A percentile compares a stretch with the other conserved stretches of the same genome.
These are phyloP conservation scores for Acaromyces ingoldii DNA, from an alignment of 1,284 basidiomycete species.

Conservation along the genomic window DNA sequence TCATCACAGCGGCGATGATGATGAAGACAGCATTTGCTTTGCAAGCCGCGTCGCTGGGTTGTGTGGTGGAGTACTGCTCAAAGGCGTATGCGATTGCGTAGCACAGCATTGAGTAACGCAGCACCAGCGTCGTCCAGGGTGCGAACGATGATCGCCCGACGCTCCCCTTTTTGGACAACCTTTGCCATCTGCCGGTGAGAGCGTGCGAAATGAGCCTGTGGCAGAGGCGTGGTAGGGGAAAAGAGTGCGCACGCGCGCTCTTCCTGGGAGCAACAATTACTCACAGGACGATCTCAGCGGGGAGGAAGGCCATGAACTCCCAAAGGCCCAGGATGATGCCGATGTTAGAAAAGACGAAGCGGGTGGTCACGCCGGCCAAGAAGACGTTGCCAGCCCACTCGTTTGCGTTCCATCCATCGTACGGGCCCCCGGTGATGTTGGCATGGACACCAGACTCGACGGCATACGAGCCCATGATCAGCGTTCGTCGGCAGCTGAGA, in stretches of 20 bases:
- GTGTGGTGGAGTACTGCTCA: background rate
- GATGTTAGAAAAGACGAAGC: background rate
- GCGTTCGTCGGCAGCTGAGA: no score
- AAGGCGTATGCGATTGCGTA: background rate
- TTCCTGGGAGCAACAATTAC: no score
- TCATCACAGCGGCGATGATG: background rate
- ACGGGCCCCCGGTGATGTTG: background rate
- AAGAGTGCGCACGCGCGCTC: no score
- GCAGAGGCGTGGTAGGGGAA: background rate
- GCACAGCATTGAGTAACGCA: background rate
- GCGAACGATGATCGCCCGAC: background rate
- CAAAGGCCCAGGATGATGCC: background rate
- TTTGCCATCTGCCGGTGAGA: background rate
- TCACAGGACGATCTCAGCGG: conserved; percentile 5
- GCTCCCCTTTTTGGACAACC: background rate
- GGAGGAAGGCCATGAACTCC: background rate
- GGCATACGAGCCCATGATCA: background rate
- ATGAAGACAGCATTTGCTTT: background rate
- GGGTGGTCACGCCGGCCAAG: background rate
- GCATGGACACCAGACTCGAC: background rate
- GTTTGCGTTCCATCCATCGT: background rate
- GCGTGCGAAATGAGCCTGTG: background rate
- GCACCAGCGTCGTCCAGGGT: conserved; percentile 1
- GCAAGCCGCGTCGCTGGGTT: background rate
- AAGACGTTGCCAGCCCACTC: background rate